A percentile compares a stretch with the other conserved stretches of the same genome.
Evolutionary conservation across 768 basidiomycete genomes (phyloP).

Genomic region (Amanita phalloides): DNA sequence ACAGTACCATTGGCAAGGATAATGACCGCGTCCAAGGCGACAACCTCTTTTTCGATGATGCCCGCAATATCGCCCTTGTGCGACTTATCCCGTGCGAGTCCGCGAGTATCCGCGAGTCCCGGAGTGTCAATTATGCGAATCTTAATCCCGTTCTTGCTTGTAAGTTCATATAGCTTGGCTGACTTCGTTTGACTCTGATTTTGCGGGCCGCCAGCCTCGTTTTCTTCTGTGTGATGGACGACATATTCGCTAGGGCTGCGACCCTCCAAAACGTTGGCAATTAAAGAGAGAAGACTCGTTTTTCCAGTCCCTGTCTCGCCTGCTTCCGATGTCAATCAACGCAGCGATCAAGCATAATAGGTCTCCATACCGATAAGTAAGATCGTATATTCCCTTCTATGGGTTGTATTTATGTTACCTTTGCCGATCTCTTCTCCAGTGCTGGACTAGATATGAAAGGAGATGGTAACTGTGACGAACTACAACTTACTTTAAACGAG

Average conservation of each 20-base stretch:
- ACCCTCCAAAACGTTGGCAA: slow-evolving; percentile 10
- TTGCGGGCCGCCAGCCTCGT: slow-evolving; percentile 6
- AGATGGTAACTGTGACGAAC: no score
- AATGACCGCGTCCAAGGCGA: slow-evolving; percentile 14
- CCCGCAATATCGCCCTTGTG: slow-evolving; percentile 15
- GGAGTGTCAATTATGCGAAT: slow-evolving; percentile 18
- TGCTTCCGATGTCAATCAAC: background rate
- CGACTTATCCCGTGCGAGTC: slow-evolving; percentile 12
- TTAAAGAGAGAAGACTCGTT: slow-evolving; percentile 8
- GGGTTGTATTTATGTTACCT: background rate
- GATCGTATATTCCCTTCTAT: background rate
- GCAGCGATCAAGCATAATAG: background rate
- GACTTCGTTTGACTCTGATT: slow-evolving; percentile 9
- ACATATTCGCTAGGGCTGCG: slow-evolving; percentile 1
- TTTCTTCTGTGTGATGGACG: background rate
- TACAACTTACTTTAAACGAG: no score
- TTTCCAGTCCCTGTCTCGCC: slow-evolving; percentile 13
- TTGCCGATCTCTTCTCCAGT: background rate
- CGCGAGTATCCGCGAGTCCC: slow-evolving; percentile 18
- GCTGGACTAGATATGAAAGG: background rate
- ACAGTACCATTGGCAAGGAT: slow-evolving; percentile 18
- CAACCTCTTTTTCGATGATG: slow-evolving; percentile 11
- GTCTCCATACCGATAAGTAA: background rate
- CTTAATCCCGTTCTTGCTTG: slow-evolving; percentile 3
- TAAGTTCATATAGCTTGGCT: slow-evolving; percentile 7